A percentile compares a stretch with the other conserved stretches of the same genome.
These are phyloP conservation scores for Ogataea zsoltii DNA, from an alignment of 805 yeast species.

Conservation along the genomic window DNA sequence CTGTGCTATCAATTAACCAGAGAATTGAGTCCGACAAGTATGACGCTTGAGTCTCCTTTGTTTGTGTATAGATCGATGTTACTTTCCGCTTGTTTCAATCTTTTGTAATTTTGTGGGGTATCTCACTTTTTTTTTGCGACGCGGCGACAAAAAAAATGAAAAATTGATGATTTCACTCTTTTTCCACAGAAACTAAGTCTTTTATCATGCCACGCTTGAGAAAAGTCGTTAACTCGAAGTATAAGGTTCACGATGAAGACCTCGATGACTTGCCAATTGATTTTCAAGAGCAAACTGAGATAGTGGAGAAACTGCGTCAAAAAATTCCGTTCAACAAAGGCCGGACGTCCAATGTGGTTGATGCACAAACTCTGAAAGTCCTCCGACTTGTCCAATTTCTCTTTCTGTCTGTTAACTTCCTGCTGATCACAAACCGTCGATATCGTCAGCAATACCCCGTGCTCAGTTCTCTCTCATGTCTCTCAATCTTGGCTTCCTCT, in stretches of 20 bases:
- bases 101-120: not conserved
- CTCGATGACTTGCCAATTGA: constrained; percentile 24
- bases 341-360: constrained; percentile 13
- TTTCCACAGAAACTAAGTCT: too few species aligned
- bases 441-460: constrained; percentile 30
- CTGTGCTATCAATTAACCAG: constrained; percentile 21
- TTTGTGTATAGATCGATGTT: not conserved
- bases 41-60: constrained; percentile 6
- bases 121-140: not conserved
- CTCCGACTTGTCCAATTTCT: constrained; percentile 19
- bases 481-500: constrained; percentile 21
- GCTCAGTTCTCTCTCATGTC: constrained; percentile 28
- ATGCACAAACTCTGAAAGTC: constrained; percentile 8
- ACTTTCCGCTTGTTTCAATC: not conserved
- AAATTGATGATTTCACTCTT: not conserved
- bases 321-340: constrained; percentile 22
- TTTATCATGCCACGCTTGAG: constrained; percentile 33
- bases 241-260: constrained; percentile 19
- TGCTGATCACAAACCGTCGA: constrained; percentile 29
- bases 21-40: constrained; percentile 7
- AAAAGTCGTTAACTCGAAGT: constrained; percentile 27
- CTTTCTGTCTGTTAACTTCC: constrained; percentile 25
- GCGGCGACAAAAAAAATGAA: not conserved
- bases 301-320: constrained; percentile 18
- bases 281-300: constrained; percentile 22